Evolutionary conservation across 495 filamentous ascomycete genomes (phyloP), one percentile per base, ranked within the genome.

Genomic region (Xylaria curta): DNA sequence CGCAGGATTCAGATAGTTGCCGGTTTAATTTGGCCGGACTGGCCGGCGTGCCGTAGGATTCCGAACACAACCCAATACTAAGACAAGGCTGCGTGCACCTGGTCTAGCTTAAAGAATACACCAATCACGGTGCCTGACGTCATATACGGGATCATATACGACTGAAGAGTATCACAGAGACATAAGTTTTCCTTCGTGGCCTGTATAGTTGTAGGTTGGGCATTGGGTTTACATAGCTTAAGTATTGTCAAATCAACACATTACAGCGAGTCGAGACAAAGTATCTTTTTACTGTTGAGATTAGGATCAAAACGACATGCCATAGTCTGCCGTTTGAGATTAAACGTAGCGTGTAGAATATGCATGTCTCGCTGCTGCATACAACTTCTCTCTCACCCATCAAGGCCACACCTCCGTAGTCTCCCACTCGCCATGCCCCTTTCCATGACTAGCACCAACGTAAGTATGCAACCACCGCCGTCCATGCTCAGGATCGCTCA

Each of bases 391-490:
- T 60, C n/a, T 17, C 17, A 46, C 44, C n/a, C 33, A 44, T 86
- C 79, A 95, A 19, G 94, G 95, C 94, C 94, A 97, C 56, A 93
- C 78, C 82, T 98, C 95, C 59, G 89, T 86, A 74, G 87, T 88
- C 77, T 87, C 89, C 95, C 95, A 97, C 72, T 83, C 84, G 46
- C 85, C 85, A 53, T 82, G 81, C 21, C 79, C 78, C 71, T 84
- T 76, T 2, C 81, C 85, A 6, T 82, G 82, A 3, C 74, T 67
- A 54, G 70, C 51, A 54, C 86, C 83, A 77, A 82, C 73, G 79
- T 81, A 90, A 26, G 85, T 89, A 81, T 92, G 94, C 73, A 84
- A 79, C 89, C 91, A 93, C 75, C 95, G 83, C 65, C 87, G 80
- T 13, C 87, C 84, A 76, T 86, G 87, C 56, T 86, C 86, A 33